These are phyloP conservation scores for Elaeis oleifera DNA, from an alignment of 202 grass and related monocot species.

Conservation along the genomic window DNA sequence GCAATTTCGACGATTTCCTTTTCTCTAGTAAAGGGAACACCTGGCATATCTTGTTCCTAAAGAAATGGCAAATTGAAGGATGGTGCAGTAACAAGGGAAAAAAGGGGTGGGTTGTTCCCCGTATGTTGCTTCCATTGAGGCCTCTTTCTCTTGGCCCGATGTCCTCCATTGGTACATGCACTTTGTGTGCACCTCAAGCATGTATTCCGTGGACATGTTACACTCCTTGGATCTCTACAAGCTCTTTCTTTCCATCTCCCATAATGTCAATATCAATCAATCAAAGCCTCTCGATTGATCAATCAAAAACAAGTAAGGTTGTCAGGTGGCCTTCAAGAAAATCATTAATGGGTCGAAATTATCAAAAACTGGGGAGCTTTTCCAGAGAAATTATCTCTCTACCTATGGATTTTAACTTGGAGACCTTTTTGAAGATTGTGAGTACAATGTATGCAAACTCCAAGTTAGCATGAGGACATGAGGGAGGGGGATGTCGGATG, in stretches of 20 bases:
- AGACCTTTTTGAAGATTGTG: too few relatives aligned
- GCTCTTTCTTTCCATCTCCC: neutral
- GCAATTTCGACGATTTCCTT: too few relatives aligned
- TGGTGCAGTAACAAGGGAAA: neutral
- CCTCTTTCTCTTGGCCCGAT: conserved; percentile 6
- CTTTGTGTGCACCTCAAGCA: conserved; percentile 11
- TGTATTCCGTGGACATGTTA: neutral
- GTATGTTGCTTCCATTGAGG: neutral
- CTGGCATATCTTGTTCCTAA: conserved; percentile 21
- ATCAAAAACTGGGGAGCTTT: too few relatives aligned
- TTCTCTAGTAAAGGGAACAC: conserved; percentile 4
- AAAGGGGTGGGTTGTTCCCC: neutral
- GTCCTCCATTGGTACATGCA: neutral
- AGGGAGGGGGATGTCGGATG: neutral
- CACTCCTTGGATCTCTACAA: conserved; percentile 12
- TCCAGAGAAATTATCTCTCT: too few relatives aligned
- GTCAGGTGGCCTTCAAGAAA: too few relatives aligned
- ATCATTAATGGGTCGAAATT: too few relatives aligned
- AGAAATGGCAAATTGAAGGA: conserved; percentile 17
- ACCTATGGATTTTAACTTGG: too few relatives aligned
- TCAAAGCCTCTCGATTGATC: too few relatives aligned
- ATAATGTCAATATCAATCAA: neutral
- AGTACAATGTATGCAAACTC: too few relatives aligned
- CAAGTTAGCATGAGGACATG: neutral
- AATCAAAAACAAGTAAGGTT: too few relatives aligned